phyloP scores from a whole-genome alignment of 2,329 filamentous ascomycete genomes.

The Chrysoporthe puriensis region DNA sequence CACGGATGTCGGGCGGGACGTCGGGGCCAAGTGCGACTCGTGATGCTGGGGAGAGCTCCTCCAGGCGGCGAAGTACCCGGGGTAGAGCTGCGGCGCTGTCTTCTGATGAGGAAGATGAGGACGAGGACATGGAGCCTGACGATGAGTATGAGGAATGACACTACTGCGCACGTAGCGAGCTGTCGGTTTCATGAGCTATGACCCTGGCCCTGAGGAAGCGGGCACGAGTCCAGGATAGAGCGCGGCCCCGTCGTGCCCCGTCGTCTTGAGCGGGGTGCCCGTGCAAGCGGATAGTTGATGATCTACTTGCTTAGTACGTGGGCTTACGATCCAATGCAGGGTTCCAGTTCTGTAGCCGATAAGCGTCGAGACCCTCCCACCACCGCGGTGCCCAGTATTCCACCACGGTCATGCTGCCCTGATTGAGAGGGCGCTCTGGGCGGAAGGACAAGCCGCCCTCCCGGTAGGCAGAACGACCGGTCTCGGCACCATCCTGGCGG shows the following conservation, averaged over 20 bases:
- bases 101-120: conserved; percentile 33
- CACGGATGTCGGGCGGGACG: not conserved
- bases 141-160: conserved; percentile 25
- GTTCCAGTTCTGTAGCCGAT: not conserved
- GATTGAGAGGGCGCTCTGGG: not conserved
- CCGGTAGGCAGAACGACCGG: too few relatives aligned
- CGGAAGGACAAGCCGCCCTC: not conserved
- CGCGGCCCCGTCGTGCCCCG: too few relatives aligned
- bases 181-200: not conserved
- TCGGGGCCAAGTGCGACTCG: not conserved
- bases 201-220: not conserved
- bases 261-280: too few relatives aligned
- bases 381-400: too few relatives aligned
- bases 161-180: not conserved
- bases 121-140: conserved; percentile 29
- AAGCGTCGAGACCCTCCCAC: too few relatives aligned
- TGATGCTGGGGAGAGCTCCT: conserved; percentile 2
- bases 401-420: not conserved
- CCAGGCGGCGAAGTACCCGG: conserved; percentile 25
- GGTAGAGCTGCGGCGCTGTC: conserved; percentile 18
- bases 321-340: not conserved
- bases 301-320: too few relatives aligned
- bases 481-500: too few relatives aligned
- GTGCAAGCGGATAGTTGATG: too few relatives aligned
- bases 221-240: too few relatives aligned